phyloP scores from a whole-genome alignment of 371 early-diverging fungal genomes.

The Rhizopus sp. region DNA sequence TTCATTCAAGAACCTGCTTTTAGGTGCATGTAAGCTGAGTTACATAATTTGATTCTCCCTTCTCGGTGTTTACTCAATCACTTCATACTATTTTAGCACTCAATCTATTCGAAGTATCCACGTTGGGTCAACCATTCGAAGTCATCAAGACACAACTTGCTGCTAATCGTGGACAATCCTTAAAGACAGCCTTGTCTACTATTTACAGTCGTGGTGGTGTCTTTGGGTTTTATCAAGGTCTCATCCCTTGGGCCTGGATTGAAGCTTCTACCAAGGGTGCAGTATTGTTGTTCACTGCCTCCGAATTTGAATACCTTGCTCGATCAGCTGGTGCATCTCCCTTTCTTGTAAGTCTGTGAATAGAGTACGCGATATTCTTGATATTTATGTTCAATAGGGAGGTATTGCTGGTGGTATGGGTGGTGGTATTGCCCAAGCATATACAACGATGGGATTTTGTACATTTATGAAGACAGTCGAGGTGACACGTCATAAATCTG shows the following conservation, averaged over 20 bases:
- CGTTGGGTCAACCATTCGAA: constrained; percentile 30
- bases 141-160: constrained; percentile 87
- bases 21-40: constrained; percentile 57
- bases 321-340: constrained; percentile 59
- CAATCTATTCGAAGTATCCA: constrained; percentile 24
- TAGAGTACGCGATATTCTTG: too few relatives aligned
- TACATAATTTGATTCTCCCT: background rate
- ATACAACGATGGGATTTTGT: constrained; percentile 98
- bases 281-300: constrained; percentile 88
- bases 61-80: constrained; percentile 1
- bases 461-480: constrained; percentile 99
- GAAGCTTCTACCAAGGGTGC: constrained; percentile 90
- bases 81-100: constrained; percentile 9
- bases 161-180: constrained; percentile 78
- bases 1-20: constrained; percentile 61
- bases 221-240: constrained; percentile 81
- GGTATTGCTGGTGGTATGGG: constrained; percentile 93
- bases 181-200: constrained; percentile 59
- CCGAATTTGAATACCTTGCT: constrained; percentile 85
- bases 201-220: constrained; percentile 82
- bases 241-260: constrained; percentile 91
- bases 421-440: constrained; percentile 89
- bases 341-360: constrained; percentile 41
- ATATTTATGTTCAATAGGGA: constrained; percentile 37
- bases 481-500: constrained; percentile 91